Evolutionary conservation across 2,329 filamentous ascomycete species (phyloP), one percentile per base, ranked within the genome.

Genomic region (Ilyonectria mors-panacis): DNA sequence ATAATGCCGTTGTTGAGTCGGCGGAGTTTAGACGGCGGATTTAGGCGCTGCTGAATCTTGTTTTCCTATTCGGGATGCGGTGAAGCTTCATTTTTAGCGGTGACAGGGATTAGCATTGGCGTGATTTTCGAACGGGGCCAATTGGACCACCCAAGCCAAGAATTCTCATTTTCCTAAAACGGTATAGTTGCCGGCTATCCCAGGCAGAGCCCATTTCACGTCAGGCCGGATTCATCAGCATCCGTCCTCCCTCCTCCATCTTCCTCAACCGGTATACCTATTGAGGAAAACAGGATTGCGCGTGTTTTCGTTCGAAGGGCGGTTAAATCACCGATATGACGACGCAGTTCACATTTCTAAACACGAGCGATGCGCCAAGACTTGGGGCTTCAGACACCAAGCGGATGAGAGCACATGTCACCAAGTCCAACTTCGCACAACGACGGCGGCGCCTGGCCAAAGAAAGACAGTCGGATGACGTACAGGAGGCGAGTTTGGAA

Each of bases 321-420:
- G 17, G 9, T 42, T 17, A 4, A n/a, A 6, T 10, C n/a, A 21
- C 9, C 26, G 47, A 13, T 3, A 70, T 68, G 69, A 30, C 56
- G 58, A 39, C 30, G 10, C 12, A 44, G 4, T 70, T 73, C 30
- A 68, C 69, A 2, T 74, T 74, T 45, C 47, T 74, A n/a, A 74
- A 73, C 35, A 73, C 62, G 0, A 69, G 65, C 37, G 48, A 68
- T 12, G 67, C 67, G 6, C 69, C 69, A 4, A 42, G 54, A 13
- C 62, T 74, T 1, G 64, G 65, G 6, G 23, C n/a, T 6, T 35
- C 58, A 3, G 65, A 65, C 60, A 37, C 67, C 4, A 71, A 66
- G 61, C 44, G 47, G 26, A 67, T 73, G 66, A 59, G 72, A 6
- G 70, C 70, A 4, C 72, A 74, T 48, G 64, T 74, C 47, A 74